phyloP scores from a whole-genome alignment of 2,329 filamentous ascomycete species.

The Malbranchea zuffiana region DNA sequence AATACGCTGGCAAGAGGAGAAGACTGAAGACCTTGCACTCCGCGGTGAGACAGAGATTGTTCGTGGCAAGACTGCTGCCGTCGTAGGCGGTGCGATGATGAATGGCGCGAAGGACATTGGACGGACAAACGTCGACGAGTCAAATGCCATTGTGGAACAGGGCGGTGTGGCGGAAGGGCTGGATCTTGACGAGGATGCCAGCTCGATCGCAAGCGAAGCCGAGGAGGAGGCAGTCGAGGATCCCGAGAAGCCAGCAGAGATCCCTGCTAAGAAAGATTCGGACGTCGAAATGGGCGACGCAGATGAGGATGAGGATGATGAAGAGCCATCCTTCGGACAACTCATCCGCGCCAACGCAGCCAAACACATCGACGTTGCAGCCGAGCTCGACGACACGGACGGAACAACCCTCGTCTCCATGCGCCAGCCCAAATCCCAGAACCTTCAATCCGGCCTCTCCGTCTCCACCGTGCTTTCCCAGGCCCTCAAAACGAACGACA shows the following conservation, averaged over 20 bases:
- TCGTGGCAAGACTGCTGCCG: constrained; percentile 34
- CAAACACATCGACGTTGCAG: constrained; percentile 62
- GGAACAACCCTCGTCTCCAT: constrained; percentile 38
- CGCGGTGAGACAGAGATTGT: constrained; percentile 36
- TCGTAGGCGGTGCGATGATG: constrained; percentile 38
- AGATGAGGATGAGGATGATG: constrained; percentile 33
- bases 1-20: constrained; percentile 37
- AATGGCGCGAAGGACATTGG: constrained; percentile 44
- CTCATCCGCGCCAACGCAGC: constrained; percentile 59
- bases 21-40: constrained; percentile 35
- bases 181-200: constrained; percentile 25
- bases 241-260: constrained; percentile 4
- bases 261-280: constrained; percentile 17
- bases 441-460: constrained; percentile 60
- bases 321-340: constrained; percentile 73
- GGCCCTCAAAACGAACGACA: constrained; percentile 84
- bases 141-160: constrained; percentile 43
- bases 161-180: constrained; percentile 38
- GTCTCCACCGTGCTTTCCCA: constrained; percentile 88
- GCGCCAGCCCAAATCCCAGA: constrained; percentile 37
- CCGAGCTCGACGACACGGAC: constrained; percentile 37
- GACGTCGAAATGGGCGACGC: constrained; percentile 36
- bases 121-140: constrained; percentile 47
- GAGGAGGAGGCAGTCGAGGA: constrained; percentile 17
- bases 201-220: constrained; percentile 21